These are phyloP conservation scores for Aphanomyces stellatus DNA, from an alignment of 352 stramenopile genomes.

Conservation along the genomic window DNA sequence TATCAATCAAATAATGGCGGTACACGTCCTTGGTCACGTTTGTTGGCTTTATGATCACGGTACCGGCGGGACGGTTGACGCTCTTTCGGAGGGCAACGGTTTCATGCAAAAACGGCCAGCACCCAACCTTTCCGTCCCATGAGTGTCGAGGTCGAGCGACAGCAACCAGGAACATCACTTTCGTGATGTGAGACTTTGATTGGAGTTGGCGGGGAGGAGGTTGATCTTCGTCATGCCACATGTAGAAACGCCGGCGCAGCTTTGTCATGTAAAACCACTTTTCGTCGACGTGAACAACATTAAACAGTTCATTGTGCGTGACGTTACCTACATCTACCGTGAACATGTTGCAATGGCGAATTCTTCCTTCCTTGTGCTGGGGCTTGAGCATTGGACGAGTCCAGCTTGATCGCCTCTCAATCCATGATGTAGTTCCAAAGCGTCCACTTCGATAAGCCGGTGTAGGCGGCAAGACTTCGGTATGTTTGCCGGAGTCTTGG, in stretches of 20 bases:
- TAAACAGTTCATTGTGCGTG: neutral
- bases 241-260: neutral
- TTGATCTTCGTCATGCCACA: neutral
- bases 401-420: neutral
- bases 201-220: neutral
- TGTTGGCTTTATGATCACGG: neutral
- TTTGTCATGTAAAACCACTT: neutral
- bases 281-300: neutral
- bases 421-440: constrained; percentile 5
- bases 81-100: neutral
- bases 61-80: neutral
- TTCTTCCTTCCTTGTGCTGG: neutral
- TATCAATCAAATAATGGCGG: neutral
- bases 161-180: neutral
- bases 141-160: neutral
- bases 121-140: neutral
- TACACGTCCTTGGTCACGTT: neutral
- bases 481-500: neutral
- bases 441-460: neutral
- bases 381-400: neutral
- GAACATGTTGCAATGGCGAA: neutral
- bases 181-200: neutral
- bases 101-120: neutral
- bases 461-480: neutral
- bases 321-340: neutral